A percentile compares a stretch with the other conserved stretches of the same genome.
These are phyloP conservation scores for Ramaria rubella DNA, from an alignment of 768 basidiomycete genomes.

Conservation along the genomic window DNA sequence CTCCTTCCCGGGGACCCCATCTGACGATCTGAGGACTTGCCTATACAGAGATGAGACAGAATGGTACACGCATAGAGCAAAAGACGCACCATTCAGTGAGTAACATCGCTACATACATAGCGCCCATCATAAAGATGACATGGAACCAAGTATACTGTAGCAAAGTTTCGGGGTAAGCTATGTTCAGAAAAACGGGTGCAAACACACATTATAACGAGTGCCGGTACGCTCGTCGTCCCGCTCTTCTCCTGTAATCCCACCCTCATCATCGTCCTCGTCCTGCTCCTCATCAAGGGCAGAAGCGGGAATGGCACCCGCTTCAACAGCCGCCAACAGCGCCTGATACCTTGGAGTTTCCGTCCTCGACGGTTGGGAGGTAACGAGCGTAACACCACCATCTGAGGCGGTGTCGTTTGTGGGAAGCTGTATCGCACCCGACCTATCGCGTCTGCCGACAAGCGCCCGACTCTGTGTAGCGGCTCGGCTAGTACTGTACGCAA, in stretches of 20 bases:
- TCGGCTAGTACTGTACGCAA: constrained; percentile 93
- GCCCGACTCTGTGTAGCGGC: constrained; percentile 95
- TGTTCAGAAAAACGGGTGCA: background rate
- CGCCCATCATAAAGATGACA: constrained; percentile 88
- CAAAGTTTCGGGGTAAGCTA: constrained; percentile 11
- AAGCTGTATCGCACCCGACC: constrained; percentile 59
- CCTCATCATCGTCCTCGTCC: constrained; percentile 54
- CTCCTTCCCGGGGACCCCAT: constrained; percentile 41
- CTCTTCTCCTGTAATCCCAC: constrained; percentile 56
- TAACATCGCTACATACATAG: constrained; percentile 98
- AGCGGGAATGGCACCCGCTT: constrained; percentile 92
- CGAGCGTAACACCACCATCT: constrained; percentile 57
- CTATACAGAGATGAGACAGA: constrained; percentile 30
- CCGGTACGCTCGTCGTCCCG: constrained; percentile 91
- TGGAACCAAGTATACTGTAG: constrained; percentile 97
- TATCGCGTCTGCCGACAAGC: constrained; percentile 68
- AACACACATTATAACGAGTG: constrained; percentile 85
- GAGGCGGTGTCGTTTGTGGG: constrained; percentile 42
- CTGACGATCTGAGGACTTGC: constrained; percentile 59
- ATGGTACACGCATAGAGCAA: background rate
- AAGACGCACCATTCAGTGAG: constrained; percentile 87
- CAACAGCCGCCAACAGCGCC: constrained; percentile 89
- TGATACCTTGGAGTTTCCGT: constrained; percentile 89
- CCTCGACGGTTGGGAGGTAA: constrained; percentile 76
- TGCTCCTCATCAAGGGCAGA: constrained; percentile 81